These are phyloP conservation scores for Phyllosticta capitalensis DNA, from an alignment of 2,329 filamentous ascomycete species.

Conservation along the genomic window DNA sequence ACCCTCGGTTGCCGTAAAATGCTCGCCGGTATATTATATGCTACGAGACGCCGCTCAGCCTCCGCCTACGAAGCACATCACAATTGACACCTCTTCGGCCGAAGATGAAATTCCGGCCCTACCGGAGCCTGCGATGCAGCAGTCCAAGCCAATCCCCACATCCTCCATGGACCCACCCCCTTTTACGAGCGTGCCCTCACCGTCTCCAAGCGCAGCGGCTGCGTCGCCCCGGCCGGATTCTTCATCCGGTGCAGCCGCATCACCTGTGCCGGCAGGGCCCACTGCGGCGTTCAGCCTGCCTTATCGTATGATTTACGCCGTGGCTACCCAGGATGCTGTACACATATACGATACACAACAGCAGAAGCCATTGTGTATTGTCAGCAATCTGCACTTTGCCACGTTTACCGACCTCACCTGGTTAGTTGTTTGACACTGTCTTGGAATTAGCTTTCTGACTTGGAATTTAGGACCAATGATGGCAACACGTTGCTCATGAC, in stretches of 20 bases:
- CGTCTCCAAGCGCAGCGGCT: conserved; percentile 41
- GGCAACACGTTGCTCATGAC: conserved; percentile 78
- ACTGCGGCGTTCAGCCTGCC: conserved; percentile 68
- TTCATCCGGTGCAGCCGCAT: conserved; percentile 40
- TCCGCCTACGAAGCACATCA: conserved; percentile 74
- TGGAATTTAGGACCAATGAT: conserved; percentile 56
- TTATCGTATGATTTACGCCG: conserved; percentile 92
- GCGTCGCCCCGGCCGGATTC: conserved; percentile 47
- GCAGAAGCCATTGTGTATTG: conserved; percentile 82
- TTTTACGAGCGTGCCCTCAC: conserved; percentile 45
- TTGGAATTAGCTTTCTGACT: conserved; percentile 18
- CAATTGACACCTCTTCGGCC: conserved; percentile 81
- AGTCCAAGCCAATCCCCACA: conserved; percentile 47
- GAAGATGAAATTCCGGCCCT: conserved; percentile 77
- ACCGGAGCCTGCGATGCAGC: conserved; percentile 64
- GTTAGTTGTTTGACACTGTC: conserved; percentile 44
- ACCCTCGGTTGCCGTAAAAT: conserved; percentile 89
- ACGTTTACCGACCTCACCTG: conserved; percentile 95
- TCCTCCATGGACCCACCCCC: conserved; percentile 79
- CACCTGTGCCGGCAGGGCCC: conserved; percentile 42
- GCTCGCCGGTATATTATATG: conserved; percentile 82
- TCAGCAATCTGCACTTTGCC: conserved; percentile 94
- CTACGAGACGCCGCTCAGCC: conserved; percentile 48
- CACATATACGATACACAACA: conserved; percentile 96
- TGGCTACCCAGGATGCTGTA: conserved; percentile 92